Evolutionary conservation across 2,329 filamentous ascomycete genomes (phyloP), one percentile per base, ranked within the genome.

Genomic region (Beauveria varroae): DNA sequence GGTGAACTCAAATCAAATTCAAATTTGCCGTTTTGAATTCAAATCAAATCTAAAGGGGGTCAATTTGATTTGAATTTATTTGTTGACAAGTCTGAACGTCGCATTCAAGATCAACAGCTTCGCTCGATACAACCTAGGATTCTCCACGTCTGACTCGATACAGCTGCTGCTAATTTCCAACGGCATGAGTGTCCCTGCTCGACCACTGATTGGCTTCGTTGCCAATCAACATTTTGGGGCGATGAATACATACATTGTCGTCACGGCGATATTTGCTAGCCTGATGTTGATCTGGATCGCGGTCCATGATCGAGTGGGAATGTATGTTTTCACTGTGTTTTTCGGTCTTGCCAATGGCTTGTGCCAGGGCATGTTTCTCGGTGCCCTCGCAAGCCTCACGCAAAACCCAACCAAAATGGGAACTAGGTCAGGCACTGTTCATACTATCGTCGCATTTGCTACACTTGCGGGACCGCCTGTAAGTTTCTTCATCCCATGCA

Each of bases 101-200:
- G n/a, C n/a, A 54, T 8, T 40, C 34, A 49, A 60, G 57, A 60
- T 60, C 37, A 60, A 60, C 40, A 52, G 57, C 34, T 60, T 51
- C 34, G 57, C 57, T 30, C 46, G 57, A 20, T 52, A 60, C 47
- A 53, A 44, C 1, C 44, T 60, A 5, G 57, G 57, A 5, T 60
- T 60, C 14, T 60, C 57, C 18, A 53, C 57, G 10, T 6, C 72
- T 3, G 74, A 75, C 47, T 79, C 84, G 7, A 78, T 88, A 58
- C 81, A 87, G 65, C 71, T 89, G 16, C 74, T 90, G 14, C 77
- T 89, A n/a, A 75, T 89, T 26, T 74, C 88, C 68, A 90, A 89
- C 70, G 85, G 82, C 34, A 76, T 86, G 40, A 84, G 86, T 3
- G 66, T 83, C 18, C 64, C 82, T 5, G 85, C 84, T 18, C 81